Evolutionary conservation across 2,329 filamentous ascomycete genomes (phyloP).

Genomic region (Torrubiella hemipterigena): DNA sequence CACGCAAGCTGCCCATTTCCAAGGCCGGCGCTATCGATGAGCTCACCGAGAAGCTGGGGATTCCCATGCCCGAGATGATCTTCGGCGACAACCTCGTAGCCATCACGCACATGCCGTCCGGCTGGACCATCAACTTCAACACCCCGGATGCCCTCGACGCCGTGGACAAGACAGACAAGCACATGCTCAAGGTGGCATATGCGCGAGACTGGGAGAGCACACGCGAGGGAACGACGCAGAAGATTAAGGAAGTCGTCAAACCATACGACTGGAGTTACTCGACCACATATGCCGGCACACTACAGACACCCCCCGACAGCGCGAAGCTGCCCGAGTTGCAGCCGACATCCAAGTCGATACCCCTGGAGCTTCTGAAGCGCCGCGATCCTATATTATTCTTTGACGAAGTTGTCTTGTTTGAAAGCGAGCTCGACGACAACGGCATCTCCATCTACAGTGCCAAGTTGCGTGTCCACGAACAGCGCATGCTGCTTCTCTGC

Average conservation of each 20-base stretch:
- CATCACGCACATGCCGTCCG: conserved; percentile 59
- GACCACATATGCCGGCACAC: conserved; percentile 71
- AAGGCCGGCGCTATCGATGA: conserved; percentile 83
- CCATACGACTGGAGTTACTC: conserved; percentile 98
- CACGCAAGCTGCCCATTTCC: conserved; percentile 87
- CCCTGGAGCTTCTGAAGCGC: conserved; percentile 73
- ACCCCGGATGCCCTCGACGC: conserved; percentile 77
- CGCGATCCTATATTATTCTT: conserved; percentile 94
- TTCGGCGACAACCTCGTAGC: conserved; percentile 87
- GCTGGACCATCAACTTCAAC: conserved; percentile 72
- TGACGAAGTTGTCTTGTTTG: conserved; percentile 90
- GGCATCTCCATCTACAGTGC: conserved; percentile 82
- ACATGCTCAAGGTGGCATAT: conserved; percentile 89
- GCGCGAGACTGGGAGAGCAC: conserved; percentile 69
- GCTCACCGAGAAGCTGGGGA: conserved; percentile 67
- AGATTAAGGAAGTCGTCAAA: conserved; percentile 87
- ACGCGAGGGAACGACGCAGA: conserved; percentile 65
- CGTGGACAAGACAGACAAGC: conserved; percentile 85
- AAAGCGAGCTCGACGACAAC: conserved; percentile 96
- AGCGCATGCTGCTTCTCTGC: conserved; percentile 70
- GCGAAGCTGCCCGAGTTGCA: conserved; percentile 11
- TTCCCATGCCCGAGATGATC: conserved; percentile 96
- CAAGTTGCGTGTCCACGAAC: conserved; percentile 88
- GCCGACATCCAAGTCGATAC: conserved; percentile 43
- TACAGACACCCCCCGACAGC: conserved; percentile 21